Conservation (phyloP, 2,329 filamentous ascomycete species). For the Pezicula carpinea region DNA sequence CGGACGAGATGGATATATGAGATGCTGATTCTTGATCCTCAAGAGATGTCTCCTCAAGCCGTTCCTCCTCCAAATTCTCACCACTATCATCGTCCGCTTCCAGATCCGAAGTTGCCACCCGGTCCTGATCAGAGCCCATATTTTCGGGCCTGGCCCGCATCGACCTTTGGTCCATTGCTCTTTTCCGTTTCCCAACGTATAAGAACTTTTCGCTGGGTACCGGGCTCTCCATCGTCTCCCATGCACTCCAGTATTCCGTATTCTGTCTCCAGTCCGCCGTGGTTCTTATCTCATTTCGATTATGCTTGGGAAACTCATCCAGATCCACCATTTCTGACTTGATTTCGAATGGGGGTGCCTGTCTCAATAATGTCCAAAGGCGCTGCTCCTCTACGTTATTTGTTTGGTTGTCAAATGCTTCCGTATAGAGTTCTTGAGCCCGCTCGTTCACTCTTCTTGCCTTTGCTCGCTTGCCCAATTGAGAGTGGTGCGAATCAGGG, state of each 20-base stretch:
- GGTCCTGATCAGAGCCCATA: too few species aligned
- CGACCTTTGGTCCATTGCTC: too few species aligned
- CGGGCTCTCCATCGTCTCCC: constrained; percentile 22
- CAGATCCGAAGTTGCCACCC: too few species aligned
- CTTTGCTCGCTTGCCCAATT: constrained; percentile 1
- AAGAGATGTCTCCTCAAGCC: too few species aligned
- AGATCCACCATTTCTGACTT: constrained; percentile 9
- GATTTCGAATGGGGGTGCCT: constrained; percentile 21
- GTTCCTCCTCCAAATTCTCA: too few species aligned
- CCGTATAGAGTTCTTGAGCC: constrained; percentile 20
- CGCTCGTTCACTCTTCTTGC: constrained; percentile 6
- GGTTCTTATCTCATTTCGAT: constrained; percentile 2
- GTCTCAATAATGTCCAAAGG: constrained; percentile 25
- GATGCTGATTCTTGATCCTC: too few species aligned
- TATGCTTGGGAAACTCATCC: constrained; percentile 3
- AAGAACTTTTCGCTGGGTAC: constrained; percentile 18
- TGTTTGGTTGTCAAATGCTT: constrained; percentile 21
- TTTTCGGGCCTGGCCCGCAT: too few species aligned
- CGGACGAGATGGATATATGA: too few species aligned
- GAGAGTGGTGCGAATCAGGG: background rate
- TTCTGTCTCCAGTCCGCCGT: constrained; percentile 22
- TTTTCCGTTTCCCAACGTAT: too few species aligned
- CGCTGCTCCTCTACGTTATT: constrained; percentile 22
- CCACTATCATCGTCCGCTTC: too few species aligned
- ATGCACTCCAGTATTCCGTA: constrained; percentile 24